Base-by-base conservation (phyloP, 2,329 filamentous ascomycete genomes). In the Fusarium camptoceras region DNA sequence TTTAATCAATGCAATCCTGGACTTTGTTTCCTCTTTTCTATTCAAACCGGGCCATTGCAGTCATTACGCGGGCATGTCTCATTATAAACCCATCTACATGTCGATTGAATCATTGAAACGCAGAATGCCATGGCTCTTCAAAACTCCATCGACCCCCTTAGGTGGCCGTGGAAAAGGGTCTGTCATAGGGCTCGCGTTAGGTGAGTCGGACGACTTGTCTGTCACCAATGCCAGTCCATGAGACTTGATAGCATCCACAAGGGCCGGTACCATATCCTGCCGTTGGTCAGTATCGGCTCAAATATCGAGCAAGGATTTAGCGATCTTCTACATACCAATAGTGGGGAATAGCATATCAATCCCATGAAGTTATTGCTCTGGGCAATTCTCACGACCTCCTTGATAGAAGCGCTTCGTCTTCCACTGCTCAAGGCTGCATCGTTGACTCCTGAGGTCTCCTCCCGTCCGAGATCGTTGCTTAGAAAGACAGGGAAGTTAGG, bases 281-380 rank as follows among this genome's bases (percentile, higher is more conserved):
- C 20, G 46, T 25, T 28, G 22, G 41, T 54, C 34, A 72, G 50
- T 14, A 11, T 47, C 9, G 25, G 22, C 27, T 10, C 34, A 27
- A 14, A 22, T 14, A 30, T 28, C 14, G 15, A n/a, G 12, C 24
- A 14, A 9, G 15, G 30, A 34, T 5, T 10, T 9, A 6, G 1
- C 18, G 1, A 18, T 15, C 41, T 22, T 6, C 12, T 31, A 86
- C 91, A 76, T 86, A 97, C 94, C 83, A 99, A 81, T 69, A 99
- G 85, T 72, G 92, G 88, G 31, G 93, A 95, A 73, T 91, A 94
- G 81, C 94, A 98, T 64, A 98, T 93, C 76, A 99, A 80, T 5
- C 96, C 96, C 96, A 99, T 99, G 72, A 99, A 93, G 78, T 99
- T 99, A 79, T 99, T 99, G 78, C 91, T 93, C 80, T 97, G 92